Base-by-base conservation (phyloP, 345 rosid species). In the Carallia pectinifolia region DNA sequence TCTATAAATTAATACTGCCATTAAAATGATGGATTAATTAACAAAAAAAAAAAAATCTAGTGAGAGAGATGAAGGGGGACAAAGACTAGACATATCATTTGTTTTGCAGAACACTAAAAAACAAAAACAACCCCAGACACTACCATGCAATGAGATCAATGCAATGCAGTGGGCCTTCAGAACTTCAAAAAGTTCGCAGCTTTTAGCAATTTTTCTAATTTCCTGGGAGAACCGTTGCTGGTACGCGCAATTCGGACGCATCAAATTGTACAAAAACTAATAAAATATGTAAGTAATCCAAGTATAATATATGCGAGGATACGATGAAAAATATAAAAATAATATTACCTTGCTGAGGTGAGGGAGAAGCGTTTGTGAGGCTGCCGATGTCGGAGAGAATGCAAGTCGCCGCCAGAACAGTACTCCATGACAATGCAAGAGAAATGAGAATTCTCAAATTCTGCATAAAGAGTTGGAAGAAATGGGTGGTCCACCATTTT, bases 391-490 rank as follows among this genome's bases (percentile, higher is more conserved):
- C 93, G 78, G 77, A 92, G 81, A 58, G 96, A 85, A 65, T 90
- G 96, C 74, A 95, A 81, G 74, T 95, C 97, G 29, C 99, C 99
- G 10, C 97, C 97, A 56, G 96, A 84, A 67, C 97, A 95, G 73
- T 81, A 95, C 83, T 95, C 99, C 97, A 92, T 95, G 13, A 95
- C 92, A 69, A 95, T 82, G 74, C 97, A 90, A 47, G 97, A 89
- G 79, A 89, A 95, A 74, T 85, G 90, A 0, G 96, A 90, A 62
- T 85, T 96, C 65, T 95, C 97, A 31, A 95, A 92, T 81, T 92
- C 90, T 0, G 97, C 93, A 71, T 89, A 95, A 16, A 95, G 82
- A 36, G 88, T 87, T 5, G 99, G 99, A 78, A 95, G 66, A 78
- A 95, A 95, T 0, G 99, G 99, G 72, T 95, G 97, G 73, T 92